These are phyloP conservation scores for Didymellaceae sp. DNA, from an alignment of 2,329 filamentous ascomycete genomes.

Conservation along the genomic window DNA sequence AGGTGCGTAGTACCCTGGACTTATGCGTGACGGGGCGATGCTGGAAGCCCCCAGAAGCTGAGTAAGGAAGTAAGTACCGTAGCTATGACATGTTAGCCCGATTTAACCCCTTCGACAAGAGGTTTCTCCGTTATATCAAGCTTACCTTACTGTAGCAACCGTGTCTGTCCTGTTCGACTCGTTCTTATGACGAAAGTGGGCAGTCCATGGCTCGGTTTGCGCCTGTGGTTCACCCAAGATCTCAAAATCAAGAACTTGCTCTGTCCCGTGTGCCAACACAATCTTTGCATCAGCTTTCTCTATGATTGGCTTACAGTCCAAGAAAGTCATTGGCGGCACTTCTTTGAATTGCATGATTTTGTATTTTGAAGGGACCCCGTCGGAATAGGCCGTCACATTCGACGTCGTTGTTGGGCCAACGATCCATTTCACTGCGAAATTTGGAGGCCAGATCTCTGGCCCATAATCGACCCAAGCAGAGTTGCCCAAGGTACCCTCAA, in stretches of 20 bases:
- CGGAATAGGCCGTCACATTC: neutral
- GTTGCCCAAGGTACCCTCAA: neutral
- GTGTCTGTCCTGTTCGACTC: neutral
- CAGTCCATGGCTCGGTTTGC: neutral
- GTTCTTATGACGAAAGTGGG: neutral
- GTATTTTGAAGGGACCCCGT: neutral
- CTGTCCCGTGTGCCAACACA: conserved; percentile 13
- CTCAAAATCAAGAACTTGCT: conserved; percentile 14
- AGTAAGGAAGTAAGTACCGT: conserved; percentile 1
- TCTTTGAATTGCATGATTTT: conserved; percentile 2
- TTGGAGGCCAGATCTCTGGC: neutral
- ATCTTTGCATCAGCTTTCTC: conserved; percentile 18
- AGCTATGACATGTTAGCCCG: neutral
- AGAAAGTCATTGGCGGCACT: conserved; percentile 17
- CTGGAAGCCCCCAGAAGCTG: conserved; percentile 4
- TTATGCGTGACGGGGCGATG: neutral
- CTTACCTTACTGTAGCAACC: neutral
- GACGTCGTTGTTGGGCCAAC: neutral
- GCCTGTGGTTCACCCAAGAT: conserved; percentile 3
- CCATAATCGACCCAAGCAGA: neutral
- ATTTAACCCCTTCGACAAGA: neutral
- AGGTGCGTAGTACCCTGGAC: neutral
- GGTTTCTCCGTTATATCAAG: neutral
- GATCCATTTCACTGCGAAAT: conserved; percentile 16
- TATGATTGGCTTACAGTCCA: conserved; percentile 23